Evolutionary conservation across 176 grass and related monocot species (phyloP), one percentile per base, ranked within the genome.

Genomic region (Areca catechu): DNA sequence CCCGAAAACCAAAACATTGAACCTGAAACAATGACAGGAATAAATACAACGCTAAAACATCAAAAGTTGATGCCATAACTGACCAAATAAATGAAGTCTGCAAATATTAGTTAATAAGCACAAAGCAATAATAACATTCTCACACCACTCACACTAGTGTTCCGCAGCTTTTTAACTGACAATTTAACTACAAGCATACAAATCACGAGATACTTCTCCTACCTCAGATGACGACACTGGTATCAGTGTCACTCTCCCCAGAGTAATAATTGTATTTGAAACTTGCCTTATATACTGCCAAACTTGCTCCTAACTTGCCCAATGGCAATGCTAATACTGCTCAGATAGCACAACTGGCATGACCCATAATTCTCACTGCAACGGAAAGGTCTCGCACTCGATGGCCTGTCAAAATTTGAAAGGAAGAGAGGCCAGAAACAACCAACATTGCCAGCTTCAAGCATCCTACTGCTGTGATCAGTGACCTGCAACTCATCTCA

Each of bases 1-100:
- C 19, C 27, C 7, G 19, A 62, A 22, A 79, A 60, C 67, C 73
- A 66, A 62, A 65, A 85, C 92, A 90, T 96, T 55, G 85, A 86
- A 74, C 74, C 86, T 54, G 25, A 28, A 25, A 37, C 5, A 19
- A 37, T 5, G n/a, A 55, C 27, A 16, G 18, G 54, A 55, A 43
- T 43, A 37, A 54, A 18, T 30, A 22, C 18, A 55, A 67, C 30
- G 3, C 30, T 15, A 27, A 29, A 17, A 5, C 27, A 29, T 29
- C 27, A 30, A 52, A 16, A 19, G 52, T 28, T 7, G 34, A 23
- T 14, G 16, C 19, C n/a, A 16, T 16, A 54, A 34, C 51, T 4
- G 7, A 48, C 3, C 34, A 43, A 43, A 43, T 14, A 34, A 49
- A 48, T 3, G 37, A 18, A 37, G 15, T 9, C 24, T 23, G 48